Evolutionary conservation across 768 basidiomycete genomes (phyloP), one percentile per base, ranked within the genome.

Genomic region (Dentipellis sp.): DNA sequence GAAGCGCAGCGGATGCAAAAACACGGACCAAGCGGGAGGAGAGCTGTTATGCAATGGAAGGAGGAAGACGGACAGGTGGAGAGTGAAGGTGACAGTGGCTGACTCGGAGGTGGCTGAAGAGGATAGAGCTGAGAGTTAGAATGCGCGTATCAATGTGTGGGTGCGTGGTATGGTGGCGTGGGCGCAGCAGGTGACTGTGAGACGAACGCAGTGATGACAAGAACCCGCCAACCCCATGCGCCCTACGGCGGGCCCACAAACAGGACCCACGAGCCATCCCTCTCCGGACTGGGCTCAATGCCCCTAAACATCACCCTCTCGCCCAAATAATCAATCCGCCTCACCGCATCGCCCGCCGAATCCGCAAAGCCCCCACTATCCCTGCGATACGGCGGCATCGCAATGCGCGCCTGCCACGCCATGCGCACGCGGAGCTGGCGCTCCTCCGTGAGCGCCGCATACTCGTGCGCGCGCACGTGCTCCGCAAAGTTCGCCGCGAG

Each of bases 401-500:
- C 56, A 45, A 56, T 62, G 60, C 59, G 67, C 58, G 50, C 54
- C 12, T 29, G 8, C 10, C 52, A 68, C 22, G 50, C 59, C 39
- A 54, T 37, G 7, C 29, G 5, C 16, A 55, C 19, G 10, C 36
- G 14, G 7, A 4, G 4, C 3, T 51, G 48, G 39, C 63, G 59
- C 16, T 60, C 60, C 9, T 50, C 47, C 29, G 63, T 49, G 57
- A 72, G 63, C 17, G 50, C 53, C 7, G 55, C 50, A 21, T 65
- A 59, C 62, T 74, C 73, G 1, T 62, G 56, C 40, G 37, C 9
- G 4, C 53, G 54, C 46, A 74, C 63, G 55, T 53, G 60, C 62
- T 68, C 54, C 16, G 59, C 58, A 53, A 84, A 80, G 51, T 77
- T 78, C 42, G 67, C 63, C 53, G 70, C 66, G 46, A 85, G 69